phyloP scores from a whole-genome alignment of 768 basidiomycete species.

The Mycena chlorophos region DNA sequence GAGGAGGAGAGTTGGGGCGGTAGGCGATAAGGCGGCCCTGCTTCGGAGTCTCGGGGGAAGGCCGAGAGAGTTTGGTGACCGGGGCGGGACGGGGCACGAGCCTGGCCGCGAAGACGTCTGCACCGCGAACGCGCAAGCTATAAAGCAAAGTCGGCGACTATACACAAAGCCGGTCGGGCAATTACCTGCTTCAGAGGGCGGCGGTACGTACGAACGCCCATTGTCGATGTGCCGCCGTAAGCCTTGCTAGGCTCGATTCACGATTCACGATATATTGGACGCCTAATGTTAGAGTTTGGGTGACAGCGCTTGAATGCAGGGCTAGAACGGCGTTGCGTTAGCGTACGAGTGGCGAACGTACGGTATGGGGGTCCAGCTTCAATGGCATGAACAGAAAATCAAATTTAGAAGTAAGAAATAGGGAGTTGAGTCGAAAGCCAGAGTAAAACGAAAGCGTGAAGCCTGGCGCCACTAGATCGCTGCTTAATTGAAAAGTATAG shows the following conservation, averaged over 20 bases:
- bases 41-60: no score
- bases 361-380: background rate
- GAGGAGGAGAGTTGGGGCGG: no score
- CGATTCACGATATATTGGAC: background rate
- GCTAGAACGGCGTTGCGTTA: background rate
- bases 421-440: background rate
- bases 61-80: no score
- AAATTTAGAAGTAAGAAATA: background rate
- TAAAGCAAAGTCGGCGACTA: background rate
- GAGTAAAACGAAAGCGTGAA: background rate
- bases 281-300: conserved; percentile 4
- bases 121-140: background rate
- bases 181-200: background rate
- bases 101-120: background rate
- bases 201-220: background rate
- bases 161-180: conserved; percentile 1
- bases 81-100: background rate
- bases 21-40: no score
- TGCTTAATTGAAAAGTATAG: no score
- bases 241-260: no score
- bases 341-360: background rate
- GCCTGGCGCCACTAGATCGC: background rate
- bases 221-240: no score
- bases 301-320: background rate
- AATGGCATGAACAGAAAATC: background rate